Conservation (phyloP, 805 yeast genomes). For the Priceomyces medius region DNA sequence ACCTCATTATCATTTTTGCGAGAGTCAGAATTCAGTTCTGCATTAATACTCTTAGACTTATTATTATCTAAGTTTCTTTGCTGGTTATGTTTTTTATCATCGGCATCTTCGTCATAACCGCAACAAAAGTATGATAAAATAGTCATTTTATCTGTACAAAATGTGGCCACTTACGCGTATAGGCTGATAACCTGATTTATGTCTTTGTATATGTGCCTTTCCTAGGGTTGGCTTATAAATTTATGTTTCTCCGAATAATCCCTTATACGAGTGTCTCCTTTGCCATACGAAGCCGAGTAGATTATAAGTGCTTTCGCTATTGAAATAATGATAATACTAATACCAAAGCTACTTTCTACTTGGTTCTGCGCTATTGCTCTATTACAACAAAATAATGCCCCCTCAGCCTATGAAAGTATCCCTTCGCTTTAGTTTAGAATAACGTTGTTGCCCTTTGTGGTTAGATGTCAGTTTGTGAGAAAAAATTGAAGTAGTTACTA, state of each 20-base stretch:
- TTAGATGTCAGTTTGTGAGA: conserved; percentile 6
- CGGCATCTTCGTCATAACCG: conserved; percentile 22
- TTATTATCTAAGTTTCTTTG: conserved; percentile 9
- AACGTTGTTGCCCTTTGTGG: conserved; percentile 3
- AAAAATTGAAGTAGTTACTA: neutral
- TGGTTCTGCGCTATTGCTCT: neutral
- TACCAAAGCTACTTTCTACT: neutral
- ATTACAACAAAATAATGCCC: neutral
- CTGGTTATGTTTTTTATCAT: conserved; percentile 27
- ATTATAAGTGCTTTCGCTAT: neutral
- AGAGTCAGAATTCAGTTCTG: neutral
- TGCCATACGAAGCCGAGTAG: neutral
- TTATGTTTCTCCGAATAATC: neutral
- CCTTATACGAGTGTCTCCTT: neutral
- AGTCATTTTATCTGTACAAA: neutral
- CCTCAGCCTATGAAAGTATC: neutral
- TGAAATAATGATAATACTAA: neutral
- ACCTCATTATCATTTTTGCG: neutral
- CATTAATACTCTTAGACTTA: conserved; percentile 1
- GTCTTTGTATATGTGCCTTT: neutral
- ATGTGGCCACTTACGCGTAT: neutral
- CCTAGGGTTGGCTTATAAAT: neutral
- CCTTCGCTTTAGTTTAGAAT: neutral
- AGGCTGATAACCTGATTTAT: neutral
- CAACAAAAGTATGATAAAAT: conserved; percentile 4